Percentiles rank a stretch among this genome's conserved stretches.
phyloP scores from a whole-genome alignment of 768 basidiomycete genomes.

The Sarcodon aspratus region DNA sequence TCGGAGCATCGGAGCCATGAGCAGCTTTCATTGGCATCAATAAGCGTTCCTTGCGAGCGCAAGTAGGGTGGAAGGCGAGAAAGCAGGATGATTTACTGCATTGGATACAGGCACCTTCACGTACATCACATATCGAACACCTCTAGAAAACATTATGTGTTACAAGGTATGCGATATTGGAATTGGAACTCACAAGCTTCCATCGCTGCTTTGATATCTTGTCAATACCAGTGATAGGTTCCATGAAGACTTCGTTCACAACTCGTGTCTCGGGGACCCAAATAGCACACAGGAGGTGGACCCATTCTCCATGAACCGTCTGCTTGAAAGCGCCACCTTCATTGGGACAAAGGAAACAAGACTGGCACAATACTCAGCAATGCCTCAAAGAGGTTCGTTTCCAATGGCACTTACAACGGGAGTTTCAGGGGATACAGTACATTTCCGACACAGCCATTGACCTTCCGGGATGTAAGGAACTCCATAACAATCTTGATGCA shows the following conservation, averaged over 20 bases:
- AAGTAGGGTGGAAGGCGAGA: slow-evolving; percentile 89
- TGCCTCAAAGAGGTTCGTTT: not conserved
- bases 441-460: slow-evolving; percentile 98
- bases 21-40: slow-evolving; percentile 81
- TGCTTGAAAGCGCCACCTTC: slow-evolving; percentile 99
- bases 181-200: slow-evolving; percentile 65
- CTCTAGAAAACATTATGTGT: slow-evolving; percentile 22
- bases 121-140: slow-evolving; percentile 50
- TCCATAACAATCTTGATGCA: slow-evolving; percentile 99
- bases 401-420: slow-evolving; percentile 63
- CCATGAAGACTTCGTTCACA: slow-evolving; percentile 95
- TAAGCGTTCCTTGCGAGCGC: slow-evolving; percentile 79
- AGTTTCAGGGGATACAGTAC: slow-evolving; percentile 93
- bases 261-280: slow-evolving; percentile 95
- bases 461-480: slow-evolving; percentile 99
- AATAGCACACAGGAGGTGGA: slow-evolving; percentile 92
- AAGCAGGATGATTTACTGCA: slow-evolving; percentile 87
- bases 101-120: slow-evolving; percentile 86
- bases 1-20: slow-evolving; percentile 61
- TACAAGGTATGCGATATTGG: not conserved
- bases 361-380: slow-evolving; percentile 28
- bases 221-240: slow-evolving; percentile 87
- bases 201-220: slow-evolving; percentile 82
- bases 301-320: slow-evolving; percentile 86
- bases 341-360: slow-evolving; percentile 91